A percentile compares a stretch with the other conserved stretches of the same genome.
Evolutionary conservation across 805 yeast genomes (phyloP).

Genomic region (Alloascoidea africana): DNA sequence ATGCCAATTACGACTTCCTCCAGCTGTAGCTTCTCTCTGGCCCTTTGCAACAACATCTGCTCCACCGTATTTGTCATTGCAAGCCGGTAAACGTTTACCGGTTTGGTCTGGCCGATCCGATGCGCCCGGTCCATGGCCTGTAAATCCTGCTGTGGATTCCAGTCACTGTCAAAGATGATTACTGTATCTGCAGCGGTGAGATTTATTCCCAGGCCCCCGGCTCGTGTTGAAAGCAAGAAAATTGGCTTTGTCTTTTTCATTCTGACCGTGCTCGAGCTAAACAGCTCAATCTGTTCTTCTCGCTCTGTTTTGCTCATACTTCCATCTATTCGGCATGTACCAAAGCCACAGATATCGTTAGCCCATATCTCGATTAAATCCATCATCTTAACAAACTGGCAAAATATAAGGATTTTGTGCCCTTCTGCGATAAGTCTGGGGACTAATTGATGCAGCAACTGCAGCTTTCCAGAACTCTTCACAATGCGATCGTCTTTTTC

Average conservation of each 20-base stretch:
- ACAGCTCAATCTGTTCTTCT: constrained; percentile 42
- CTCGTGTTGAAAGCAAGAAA: constrained; percentile 76
- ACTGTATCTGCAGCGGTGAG: constrained; percentile 82
- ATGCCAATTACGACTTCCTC: constrained; percentile 62
- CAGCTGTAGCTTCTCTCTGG: constrained; percentile 64
- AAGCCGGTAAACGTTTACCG: constrained; percentile 70
- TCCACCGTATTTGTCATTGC: constrained; percentile 71
- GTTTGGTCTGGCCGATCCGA: constrained; percentile 78
- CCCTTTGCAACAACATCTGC: constrained; percentile 63
- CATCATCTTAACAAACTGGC: constrained; percentile 77
- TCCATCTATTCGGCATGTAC: constrained; percentile 63
- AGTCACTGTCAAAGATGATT: constrained; percentile 79
- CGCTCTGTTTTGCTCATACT: constrained; percentile 50
- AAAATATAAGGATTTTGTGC: constrained; percentile 70
- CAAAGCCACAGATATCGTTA: constrained; percentile 24
- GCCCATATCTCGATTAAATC: constrained; percentile 72
- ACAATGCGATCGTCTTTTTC: constrained; percentile 28
- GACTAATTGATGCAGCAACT: constrained; percentile 48
- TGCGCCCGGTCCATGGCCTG: constrained; percentile 96
- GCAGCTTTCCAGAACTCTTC: constrained; percentile 59
- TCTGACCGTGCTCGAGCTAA: constrained; percentile 21
- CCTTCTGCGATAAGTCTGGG: constrained; percentile 27
- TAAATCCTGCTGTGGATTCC: constrained; percentile 95
- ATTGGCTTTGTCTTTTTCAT: constrained; percentile 21
- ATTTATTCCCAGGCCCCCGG: constrained; percentile 94